Evolutionary conservation across 495 filamentous ascomycete species (phyloP), one percentile per base, ranked within the genome.

Genomic region (Daldinia caldariorum): DNA sequence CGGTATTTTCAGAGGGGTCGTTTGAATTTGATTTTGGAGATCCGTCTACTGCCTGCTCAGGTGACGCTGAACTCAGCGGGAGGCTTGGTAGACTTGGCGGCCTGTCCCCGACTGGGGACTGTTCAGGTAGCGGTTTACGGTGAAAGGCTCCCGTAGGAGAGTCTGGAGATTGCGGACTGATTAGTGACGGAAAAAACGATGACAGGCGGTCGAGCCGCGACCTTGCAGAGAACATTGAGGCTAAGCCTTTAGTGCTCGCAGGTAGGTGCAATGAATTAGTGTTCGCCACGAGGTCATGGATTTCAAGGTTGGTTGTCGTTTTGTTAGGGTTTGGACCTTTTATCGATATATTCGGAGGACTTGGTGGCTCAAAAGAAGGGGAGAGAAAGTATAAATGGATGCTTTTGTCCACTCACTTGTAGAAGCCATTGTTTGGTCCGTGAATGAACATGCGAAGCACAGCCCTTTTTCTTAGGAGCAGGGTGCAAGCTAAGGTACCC

Each of bases 121-220:
- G 37, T 18, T 69, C 60, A 58, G 76, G 60, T 47, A 74, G 43
- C 20, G 71, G 69, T 14, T 77, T 77, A 58, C 76, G 73, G 56
- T 72, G 70, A 49, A 61, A 43, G 29, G 49, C 43, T 8, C 55
- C 66, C 4, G 68, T 32, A 16, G 65, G 31, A 65, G 20, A 54
- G 51, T 74, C 76, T 77, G 62, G 63, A 51, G 63, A 57, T 20
- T 69, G 63, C 63, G 50, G 45, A 38, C 37, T 69, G 49, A 71
- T 77, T 61, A 77, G 76, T 67, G 76, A 74, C 14, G 76, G 76
- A 38, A 76, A 72, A 59, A 74, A 72, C 22, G 74, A 69, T 38
- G 76, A 76, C 66, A 72, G 60, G 57, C 69, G 73, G 43, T 71
- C 66, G 6, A 77, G 61, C 62, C 71, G 70, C 47, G 74, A 70